phyloP scores from a whole-genome alignment of 139 green algal genomes.

The Chlamydomonas schloesseri region DNA sequence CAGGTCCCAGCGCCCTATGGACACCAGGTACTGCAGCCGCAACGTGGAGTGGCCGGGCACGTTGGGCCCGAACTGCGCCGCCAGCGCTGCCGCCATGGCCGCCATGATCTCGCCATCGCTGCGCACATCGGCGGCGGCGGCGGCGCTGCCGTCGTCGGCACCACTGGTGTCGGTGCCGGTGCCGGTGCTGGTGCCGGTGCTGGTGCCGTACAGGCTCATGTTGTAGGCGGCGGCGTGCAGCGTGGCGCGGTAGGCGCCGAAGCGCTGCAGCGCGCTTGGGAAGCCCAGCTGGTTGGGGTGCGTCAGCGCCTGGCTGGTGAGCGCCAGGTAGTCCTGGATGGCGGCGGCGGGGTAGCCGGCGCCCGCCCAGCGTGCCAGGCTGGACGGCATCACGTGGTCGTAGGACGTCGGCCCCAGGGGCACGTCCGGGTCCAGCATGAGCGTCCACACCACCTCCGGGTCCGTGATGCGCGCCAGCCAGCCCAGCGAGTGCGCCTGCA shows the following conservation, averaged over 20 bases:
- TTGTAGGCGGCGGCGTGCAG: constrained; percentile 28
- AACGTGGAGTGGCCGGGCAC: background rate
- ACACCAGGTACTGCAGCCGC: constrained; percentile 28
- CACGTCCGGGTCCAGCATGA: background rate
- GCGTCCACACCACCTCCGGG: background rate
- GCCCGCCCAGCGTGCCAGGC: background rate
- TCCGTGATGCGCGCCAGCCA: constrained; percentile 9
- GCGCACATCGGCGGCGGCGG: background rate
- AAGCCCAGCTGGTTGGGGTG: constrained; percentile 27
- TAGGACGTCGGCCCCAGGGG: constrained; percentile 22
- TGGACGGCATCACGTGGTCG: constrained; percentile 23
- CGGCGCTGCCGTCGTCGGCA: too few relatives aligned
- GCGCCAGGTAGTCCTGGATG: background rate
- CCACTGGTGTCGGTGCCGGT: too few relatives aligned
- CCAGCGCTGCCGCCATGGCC: background rate
- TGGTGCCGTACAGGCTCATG: background rate
- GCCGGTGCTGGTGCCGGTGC: background rate
- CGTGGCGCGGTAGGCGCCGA: background rate
- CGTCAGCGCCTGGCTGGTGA: background rate
- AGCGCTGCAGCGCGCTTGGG: constrained; percentile 1
- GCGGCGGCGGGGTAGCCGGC: background rate
- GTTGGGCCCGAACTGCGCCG: background rate
- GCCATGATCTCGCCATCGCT: background rate
- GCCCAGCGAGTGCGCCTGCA: background rate
- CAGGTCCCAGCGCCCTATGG: constrained; percentile 19